Evolutionary conservation across 2,329 filamentous ascomycete genomes (phyloP).

Genomic region (Trichoderma breve): DNA sequence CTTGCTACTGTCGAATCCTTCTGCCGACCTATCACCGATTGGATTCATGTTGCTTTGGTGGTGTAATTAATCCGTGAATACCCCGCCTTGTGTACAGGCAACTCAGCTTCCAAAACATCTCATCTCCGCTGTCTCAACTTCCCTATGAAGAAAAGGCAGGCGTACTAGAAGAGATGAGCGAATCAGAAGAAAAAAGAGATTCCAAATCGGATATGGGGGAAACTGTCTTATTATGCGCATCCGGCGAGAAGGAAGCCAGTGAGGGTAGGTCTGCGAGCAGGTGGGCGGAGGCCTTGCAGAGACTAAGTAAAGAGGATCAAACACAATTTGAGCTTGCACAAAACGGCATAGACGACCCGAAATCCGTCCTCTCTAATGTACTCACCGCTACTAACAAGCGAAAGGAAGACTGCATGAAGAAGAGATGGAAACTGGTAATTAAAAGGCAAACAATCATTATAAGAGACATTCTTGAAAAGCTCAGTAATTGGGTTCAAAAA

Average conservation of each 20-base stretch:
- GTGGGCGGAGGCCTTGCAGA: neutral
- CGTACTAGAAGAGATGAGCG: neutral
- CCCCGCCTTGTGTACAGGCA: too few species aligned
- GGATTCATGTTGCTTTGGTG: too few species aligned
- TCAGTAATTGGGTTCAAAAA: slow-evolving; percentile 6
- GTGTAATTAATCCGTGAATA: too few species aligned
- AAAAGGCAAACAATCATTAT: neutral
- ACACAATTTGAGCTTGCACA: neutral
- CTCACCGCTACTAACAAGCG: neutral
- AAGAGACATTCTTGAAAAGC: neutral
- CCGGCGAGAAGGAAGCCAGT: neutral
- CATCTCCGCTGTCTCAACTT: too few species aligned
- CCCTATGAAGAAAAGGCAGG: too few species aligned
- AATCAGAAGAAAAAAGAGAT: neutral
- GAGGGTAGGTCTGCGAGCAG: neutral
- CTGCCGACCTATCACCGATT: too few species aligned
- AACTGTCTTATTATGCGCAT: neutral
- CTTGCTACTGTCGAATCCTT: too few species aligned
- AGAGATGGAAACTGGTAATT: neutral
- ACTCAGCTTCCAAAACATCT: too few species aligned
- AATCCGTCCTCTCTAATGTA: neutral
- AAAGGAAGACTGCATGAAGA: slow-evolving; percentile 9
- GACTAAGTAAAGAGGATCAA: neutral
- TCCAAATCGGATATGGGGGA: neutral
- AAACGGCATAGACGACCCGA: neutral